phyloP scores from a whole-genome alignment of 257 asterid genomes.

The Knoxia roxburghii region DNA sequence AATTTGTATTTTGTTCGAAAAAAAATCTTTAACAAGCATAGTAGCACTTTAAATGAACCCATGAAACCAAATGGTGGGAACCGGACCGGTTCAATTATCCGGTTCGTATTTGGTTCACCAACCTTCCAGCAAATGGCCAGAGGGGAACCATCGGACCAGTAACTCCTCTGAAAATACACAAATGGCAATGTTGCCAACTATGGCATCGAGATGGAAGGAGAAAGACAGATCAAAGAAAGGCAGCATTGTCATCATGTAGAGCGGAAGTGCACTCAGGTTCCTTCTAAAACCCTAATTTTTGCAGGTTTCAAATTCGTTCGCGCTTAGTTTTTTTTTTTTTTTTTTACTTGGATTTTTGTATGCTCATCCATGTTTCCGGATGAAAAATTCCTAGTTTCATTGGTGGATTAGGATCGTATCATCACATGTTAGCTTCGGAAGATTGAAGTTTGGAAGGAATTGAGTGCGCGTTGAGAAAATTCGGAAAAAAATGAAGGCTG shows the following conservation, averaged over 20 bases:
- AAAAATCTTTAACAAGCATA: too few relatives aligned
- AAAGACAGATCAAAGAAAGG: not conserved
- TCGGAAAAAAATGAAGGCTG: conserved; percentile 72
- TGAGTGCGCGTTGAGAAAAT: conserved; percentile 2
- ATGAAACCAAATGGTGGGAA: not conserved
- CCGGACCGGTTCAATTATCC: conserved; percentile 4
- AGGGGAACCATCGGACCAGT: conserved; percentile 4
- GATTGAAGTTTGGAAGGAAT: conserved; percentile 13
- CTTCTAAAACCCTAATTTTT: conserved; percentile 16
- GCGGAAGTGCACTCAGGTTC: not conserved
- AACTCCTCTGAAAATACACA: not conserved
- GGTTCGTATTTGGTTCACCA: conserved; percentile 1
- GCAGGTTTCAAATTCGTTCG: not conserved
- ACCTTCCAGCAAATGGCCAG: conserved; percentile 20
- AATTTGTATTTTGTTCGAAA: too few relatives aligned
- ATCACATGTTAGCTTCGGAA: not conserved
- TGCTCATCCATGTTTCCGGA: not conserved
- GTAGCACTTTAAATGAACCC: too few relatives aligned
- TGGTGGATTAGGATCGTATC: conserved; percentile 7
- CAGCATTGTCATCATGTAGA: not conserved
- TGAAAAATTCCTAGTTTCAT: not conserved
- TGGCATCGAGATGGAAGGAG: conserved; percentile 16
- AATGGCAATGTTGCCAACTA: conserved; percentile 1
- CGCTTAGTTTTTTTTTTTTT: not conserved
- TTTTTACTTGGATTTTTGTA: not conserved